A percentile compares a stretch with the other conserved stretches of the same genome.
Evolutionary conservation across 208 protist species (phyloP).

Genomic region (Crithidia sp.): DNA sequence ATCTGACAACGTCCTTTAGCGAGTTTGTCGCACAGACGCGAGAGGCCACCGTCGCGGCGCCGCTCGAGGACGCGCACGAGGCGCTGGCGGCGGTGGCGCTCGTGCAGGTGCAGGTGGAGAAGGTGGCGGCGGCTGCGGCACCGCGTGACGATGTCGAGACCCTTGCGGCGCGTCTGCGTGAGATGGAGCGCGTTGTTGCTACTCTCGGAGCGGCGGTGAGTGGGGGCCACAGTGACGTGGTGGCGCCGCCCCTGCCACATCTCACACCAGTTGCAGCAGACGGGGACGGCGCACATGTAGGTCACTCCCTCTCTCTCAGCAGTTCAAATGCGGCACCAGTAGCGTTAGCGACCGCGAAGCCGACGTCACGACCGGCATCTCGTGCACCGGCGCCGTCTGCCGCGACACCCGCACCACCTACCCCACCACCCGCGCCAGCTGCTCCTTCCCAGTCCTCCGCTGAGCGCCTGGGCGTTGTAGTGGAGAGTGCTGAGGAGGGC

Average conservation of each 20-base stretch:
- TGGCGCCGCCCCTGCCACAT: background rate
- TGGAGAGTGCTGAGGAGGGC: conserved; percentile 40
- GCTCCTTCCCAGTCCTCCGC: background rate
- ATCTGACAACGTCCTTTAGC: conserved; percentile 43
- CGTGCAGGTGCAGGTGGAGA: conserved; percentile 36
- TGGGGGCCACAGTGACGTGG: background rate
- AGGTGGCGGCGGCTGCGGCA: conserved; percentile 37
- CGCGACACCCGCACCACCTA: background rate
- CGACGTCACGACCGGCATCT: background rate
- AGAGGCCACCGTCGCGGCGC: conserved; percentile 26
- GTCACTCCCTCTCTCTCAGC: background rate
- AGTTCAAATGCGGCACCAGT: background rate
- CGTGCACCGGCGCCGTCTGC: background rate
- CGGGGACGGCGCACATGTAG: background rate
- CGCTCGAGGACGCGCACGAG: conserved; percentile 37
- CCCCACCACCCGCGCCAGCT: background rate
- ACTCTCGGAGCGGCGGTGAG: conserved; percentile 4
- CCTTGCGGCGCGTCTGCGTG: conserved; percentile 32
- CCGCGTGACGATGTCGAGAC: conserved; percentile 31
- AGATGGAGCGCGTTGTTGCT: conserved; percentile 24
- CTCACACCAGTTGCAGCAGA: background rate
- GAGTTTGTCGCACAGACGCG: conserved; percentile 49
- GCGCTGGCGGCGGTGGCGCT: conserved; percentile 33
- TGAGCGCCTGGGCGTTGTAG: conserved; percentile 31
- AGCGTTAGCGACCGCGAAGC: background rate